phyloP scores from a whole-genome alignment of 176 grass and related monocot species.

The Secale cereale region DNA sequence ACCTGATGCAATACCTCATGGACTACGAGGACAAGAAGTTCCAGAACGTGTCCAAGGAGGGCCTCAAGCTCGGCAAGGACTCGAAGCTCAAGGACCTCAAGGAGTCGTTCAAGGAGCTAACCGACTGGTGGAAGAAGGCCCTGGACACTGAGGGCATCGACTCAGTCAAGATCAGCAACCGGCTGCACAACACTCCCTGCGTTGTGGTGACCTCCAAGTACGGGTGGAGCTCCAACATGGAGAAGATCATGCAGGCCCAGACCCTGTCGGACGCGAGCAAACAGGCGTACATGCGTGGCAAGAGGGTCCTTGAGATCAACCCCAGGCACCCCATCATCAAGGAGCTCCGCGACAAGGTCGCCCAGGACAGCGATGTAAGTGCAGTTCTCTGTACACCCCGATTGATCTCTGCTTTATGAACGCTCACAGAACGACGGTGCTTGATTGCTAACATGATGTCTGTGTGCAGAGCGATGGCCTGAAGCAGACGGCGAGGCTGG shows the following conservation, averaged over 20 bases:
- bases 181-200: slow-evolving; percentile 76
- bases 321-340: slow-evolving; percentile 94
- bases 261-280: slow-evolving; percentile 80
- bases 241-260: slow-evolving; percentile 98
- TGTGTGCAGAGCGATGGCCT: slow-evolving; percentile 44
- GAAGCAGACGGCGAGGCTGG: slow-evolving; percentile 71
- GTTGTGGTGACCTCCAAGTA: slow-evolving; percentile 87
- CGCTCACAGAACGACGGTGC: neutral
- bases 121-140: slow-evolving; percentile 88
- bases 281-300: slow-evolving; percentile 91
- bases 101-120: slow-evolving; percentile 95
- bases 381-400: neutral
- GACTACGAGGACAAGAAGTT: slow-evolving; percentile 99
- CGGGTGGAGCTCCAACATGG: slow-evolving; percentile 95
- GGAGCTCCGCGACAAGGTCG: slow-evolving; percentile 86
- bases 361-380: slow-evolving; percentile 70
- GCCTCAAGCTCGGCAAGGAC: slow-evolving; percentile 89
- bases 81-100: slow-evolving; percentile 94
- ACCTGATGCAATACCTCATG: slow-evolving; percentile 99
- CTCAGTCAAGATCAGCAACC: slow-evolving; percentile 93
- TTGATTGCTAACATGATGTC: neutral
- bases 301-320: slow-evolving; percentile 93
- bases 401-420: neutral
- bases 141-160: slow-evolving; percentile 76
- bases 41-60: slow-evolving; percentile 98